These are phyloP conservation scores for Meripilus lineatus DNA, from an alignment of 1,284 basidiomycete species.

Conservation along the genomic window DNA sequence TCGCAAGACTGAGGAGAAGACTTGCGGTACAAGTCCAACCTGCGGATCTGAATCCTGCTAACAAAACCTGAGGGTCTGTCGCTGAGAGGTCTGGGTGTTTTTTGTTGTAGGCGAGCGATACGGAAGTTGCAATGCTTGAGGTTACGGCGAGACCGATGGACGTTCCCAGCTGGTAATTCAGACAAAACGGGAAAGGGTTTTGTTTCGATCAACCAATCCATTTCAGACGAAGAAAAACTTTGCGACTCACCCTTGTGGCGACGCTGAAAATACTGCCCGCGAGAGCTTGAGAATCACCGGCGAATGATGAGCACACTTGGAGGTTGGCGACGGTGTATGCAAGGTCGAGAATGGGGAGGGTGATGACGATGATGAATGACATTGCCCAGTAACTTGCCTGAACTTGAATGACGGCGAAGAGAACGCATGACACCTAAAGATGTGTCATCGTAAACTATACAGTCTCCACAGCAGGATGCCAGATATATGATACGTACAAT, in stretches of 20 bases:
- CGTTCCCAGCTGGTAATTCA: constrained; percentile 27
- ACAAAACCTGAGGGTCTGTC: constrained; percentile 25
- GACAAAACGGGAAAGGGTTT: too few relatives aligned
- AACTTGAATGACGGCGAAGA: constrained; percentile 29
- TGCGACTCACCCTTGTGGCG: constrained; percentile 30
- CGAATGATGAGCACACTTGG: constrained; percentile 28
- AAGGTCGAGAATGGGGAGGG: constrained; percentile 22
- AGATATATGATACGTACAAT: constrained; percentile 19
- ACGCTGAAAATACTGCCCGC: constrained; percentile 35
- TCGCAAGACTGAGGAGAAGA: constrained; percentile 18
- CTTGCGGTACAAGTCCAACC: constrained; percentile 28
- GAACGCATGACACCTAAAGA: constrained; percentile 25
- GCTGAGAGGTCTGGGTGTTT: constrained; percentile 18
- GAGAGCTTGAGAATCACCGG: constrained; percentile 31
- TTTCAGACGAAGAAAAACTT: neutral
- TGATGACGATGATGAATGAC: constrained; percentile 27
- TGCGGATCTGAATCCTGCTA: constrained; percentile 30
- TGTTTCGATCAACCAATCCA: neutral
- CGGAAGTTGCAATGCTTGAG: constrained; percentile 27
- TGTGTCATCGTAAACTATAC: too few relatives aligned
- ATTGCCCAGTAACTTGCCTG: constrained; percentile 29
- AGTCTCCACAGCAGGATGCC: too few relatives aligned
- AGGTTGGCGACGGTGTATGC: constrained; percentile 32
- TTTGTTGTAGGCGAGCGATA: constrained; percentile 21
- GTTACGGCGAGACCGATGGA: constrained; percentile 31